Evolutionary conservation across 345 rosid genomes (phyloP).

Genomic region (Salix exigua): DNA sequence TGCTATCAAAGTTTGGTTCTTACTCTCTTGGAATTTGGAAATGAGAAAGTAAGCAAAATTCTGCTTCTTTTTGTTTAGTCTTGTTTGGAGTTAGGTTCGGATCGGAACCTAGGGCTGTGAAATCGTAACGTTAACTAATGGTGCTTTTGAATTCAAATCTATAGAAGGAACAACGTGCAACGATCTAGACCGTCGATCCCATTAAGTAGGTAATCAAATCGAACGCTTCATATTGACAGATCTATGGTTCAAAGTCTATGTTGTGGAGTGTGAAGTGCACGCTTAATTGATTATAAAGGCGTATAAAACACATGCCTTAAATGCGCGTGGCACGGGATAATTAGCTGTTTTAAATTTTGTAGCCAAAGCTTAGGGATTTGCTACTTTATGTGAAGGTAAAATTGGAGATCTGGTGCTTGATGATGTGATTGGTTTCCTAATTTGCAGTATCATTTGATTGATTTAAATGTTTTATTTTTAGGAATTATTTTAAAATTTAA

Average conservation of each 20-base stretch:
- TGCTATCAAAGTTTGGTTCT: neutral
- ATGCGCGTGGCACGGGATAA: too few species aligned
- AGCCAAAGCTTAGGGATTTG: too few species aligned
- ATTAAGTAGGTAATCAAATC: neutral
- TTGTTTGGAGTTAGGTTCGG: slow-evolving; percentile 2
- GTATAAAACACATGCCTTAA: too few species aligned
- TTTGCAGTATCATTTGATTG: too few species aligned
- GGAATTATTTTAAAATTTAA: too few species aligned
- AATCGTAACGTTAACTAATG: slow-evolving; percentile 15
- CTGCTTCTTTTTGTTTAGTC: neutral
- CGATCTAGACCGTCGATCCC: neutral
- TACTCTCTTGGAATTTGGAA: neutral
- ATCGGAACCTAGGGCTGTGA: neutral
- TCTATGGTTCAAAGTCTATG: too few species aligned
- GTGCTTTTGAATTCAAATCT: slow-evolving; percentile 21
- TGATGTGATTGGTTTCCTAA: too few species aligned
- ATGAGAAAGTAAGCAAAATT: neutral
- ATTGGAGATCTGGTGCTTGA: too few species aligned
- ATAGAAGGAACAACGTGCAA: neutral
- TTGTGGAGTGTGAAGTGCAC: too few species aligned
- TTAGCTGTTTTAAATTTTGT: too few species aligned
- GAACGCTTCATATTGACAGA: neutral
- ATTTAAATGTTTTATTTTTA: too few species aligned
- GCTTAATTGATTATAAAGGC: neutral
- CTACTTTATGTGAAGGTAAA: too few species aligned